Conservation (phyloP, 1,284 basidiomycete genomes). For the Marasmius fiardii region DNA sequence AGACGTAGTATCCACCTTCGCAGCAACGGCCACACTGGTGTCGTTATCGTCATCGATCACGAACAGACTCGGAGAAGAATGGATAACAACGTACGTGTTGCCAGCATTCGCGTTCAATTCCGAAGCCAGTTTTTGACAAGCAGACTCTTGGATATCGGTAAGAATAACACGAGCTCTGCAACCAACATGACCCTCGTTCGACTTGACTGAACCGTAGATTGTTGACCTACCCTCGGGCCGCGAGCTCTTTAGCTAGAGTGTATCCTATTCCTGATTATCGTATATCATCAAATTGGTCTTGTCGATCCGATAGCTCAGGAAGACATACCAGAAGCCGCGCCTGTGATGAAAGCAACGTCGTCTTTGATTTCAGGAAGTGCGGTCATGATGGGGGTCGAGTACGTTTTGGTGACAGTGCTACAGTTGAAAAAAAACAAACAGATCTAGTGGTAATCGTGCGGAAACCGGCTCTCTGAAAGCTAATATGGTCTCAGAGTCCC, state of each 20-base stretch:
- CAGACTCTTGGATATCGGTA: conserved; percentile 15
- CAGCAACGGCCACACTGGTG: conserved; percentile 16
- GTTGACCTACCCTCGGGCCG: conserved; percentile 2
- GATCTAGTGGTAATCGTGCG: no score
- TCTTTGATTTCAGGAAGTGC: background rate
- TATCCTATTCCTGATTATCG: conserved; percentile 1
- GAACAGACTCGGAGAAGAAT: background rate
- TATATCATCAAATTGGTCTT: background rate
- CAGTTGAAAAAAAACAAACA: no score
- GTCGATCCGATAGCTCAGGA: background rate
- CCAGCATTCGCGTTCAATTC: conserved; percentile 17
- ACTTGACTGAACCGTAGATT: background rate
- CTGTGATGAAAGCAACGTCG: conserved; percentile 20
- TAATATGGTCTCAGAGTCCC: no score
- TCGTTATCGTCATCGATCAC: no score
- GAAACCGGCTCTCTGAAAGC: no score
- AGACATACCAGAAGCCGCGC: conserved; percentile 17
- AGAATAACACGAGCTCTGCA: conserved; percentile 16
- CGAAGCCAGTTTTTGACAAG: conserved; percentile 11
- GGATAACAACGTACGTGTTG: conserved; percentile 13
- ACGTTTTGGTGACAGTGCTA: no score
- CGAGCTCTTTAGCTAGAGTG: conserved; percentile 5
- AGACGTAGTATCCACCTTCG: conserved; percentile 16
- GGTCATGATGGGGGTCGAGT: no score
- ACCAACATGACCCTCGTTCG: background rate